Evolutionary conservation across 192 early-diverging fungal species (phyloP).

Genomic region (Coemansia sp.): DNA sequence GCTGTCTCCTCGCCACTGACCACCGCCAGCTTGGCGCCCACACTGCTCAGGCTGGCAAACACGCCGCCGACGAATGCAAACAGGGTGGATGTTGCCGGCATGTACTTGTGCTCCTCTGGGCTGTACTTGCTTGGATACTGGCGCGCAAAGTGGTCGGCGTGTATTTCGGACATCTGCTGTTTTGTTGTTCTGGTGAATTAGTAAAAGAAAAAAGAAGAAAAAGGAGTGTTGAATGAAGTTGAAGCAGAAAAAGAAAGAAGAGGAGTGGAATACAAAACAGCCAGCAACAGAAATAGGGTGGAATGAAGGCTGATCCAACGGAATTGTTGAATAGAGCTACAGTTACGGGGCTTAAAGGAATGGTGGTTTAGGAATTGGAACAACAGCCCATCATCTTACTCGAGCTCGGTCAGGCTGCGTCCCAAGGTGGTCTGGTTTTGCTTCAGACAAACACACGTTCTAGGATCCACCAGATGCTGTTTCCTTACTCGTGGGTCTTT

Average conservation of each 20-base stretch:
- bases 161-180: slow-evolving; percentile 32
- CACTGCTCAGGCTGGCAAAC: slow-evolving; percentile 75
- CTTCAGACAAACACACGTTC: too few species aligned
- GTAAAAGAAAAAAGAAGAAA: neutral
- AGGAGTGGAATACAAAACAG: neutral
- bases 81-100: slow-evolving; percentile 31
- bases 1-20: slow-evolving; percentile 16
- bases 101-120: slow-evolving; percentile 16
- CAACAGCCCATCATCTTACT: too few species aligned
- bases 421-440: too few species aligned
- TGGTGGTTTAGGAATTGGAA: too few species aligned
- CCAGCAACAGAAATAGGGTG: too few species aligned
- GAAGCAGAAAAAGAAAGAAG: slow-evolving; percentile 4
- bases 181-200: neutral
- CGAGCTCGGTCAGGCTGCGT: too few species aligned
- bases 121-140: slow-evolving; percentile 32
- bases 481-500: too few species aligned
- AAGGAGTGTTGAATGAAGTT: neutral
- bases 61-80: slow-evolving; percentile 62
- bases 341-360: too few species aligned
- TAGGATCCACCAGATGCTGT: too few species aligned
- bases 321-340: neutral
- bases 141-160: slow-evolving; percentile 30
- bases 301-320: too few species aligned
- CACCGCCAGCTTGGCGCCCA: slow-evolving; percentile 75